phyloP scores from a whole-genome alignment of 352 stramenopile species.

The Phytophthora cajani region DNA sequence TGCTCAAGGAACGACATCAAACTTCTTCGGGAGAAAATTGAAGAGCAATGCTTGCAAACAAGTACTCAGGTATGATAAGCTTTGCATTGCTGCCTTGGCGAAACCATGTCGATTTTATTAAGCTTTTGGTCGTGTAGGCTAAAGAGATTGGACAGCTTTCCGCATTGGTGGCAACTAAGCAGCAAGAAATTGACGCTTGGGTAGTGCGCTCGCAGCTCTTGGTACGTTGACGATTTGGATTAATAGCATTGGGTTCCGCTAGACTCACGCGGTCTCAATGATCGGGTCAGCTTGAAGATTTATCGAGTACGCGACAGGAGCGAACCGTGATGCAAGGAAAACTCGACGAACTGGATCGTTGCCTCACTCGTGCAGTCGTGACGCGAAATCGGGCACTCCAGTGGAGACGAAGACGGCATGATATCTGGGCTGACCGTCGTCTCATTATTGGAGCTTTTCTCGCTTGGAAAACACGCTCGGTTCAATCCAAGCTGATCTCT shows the following conservation, averaged over 20 bases:
- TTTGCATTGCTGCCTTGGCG: background rate
- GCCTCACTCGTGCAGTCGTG: constrained; percentile 26
- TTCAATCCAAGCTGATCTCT: constrained; percentile 12
- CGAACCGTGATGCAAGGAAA: constrained; percentile 16
- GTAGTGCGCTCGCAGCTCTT: constrained; percentile 23
- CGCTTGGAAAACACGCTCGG: constrained; percentile 28
- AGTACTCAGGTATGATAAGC: constrained; percentile 28
- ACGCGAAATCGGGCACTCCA: constrained; percentile 45
- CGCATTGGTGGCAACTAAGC: constrained; percentile 21
- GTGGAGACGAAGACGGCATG: constrained; percentile 37
- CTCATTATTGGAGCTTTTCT: constrained; percentile 30
- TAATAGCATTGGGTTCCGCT: background rate
- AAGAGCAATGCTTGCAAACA: constrained; percentile 16
- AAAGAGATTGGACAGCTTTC: constrained; percentile 30
- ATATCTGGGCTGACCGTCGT: constrained; percentile 9
- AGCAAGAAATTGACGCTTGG: constrained; percentile 39
- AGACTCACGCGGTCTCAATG: background rate
- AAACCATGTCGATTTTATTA: background rate
- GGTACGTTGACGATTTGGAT: constrained; percentile 20
- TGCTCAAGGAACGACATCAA: constrained; percentile 24
- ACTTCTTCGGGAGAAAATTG: constrained; percentile 21
- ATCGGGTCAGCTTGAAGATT: constrained; percentile 31
- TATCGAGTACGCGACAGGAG: constrained; percentile 25
- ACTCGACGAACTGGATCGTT: constrained; percentile 28
- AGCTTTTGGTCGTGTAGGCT: constrained; percentile 11